Base-by-base conservation (phyloP, 176 grass and related monocot genomes). In the Alloteropsis semialata region DNA sequence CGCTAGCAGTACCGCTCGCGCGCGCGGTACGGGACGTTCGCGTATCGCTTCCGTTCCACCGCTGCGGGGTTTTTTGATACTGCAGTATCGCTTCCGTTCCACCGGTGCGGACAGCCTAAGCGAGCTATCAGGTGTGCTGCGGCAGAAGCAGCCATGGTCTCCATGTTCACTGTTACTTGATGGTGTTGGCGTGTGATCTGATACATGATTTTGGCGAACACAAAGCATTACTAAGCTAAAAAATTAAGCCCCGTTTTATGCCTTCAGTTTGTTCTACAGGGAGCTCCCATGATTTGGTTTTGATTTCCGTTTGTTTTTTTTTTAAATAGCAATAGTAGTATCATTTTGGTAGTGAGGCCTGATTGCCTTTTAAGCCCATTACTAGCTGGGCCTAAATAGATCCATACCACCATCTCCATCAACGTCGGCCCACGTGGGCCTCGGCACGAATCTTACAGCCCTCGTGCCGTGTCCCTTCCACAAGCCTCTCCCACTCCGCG, bases 371-470 rank as follows among this genome's bases (percentile, higher is more conserved):
- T 3, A 50, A 73, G 45, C 28, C 44, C 70, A 53, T 33, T 25
- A 34, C 27, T 22, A 51, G 0, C 4, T 7, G 10, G 43, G 46
- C 71, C 29, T 10, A 33, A 24, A 12, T n/a, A 49, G 29, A 27
- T 0, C 44, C 6, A 50, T 36, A 29, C 14, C 22, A 22, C 6
- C 50, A 53, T 38, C 33, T 66, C 34, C 64, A 18, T 39, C 0
- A 22, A 66, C 10, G 46, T 11, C 55, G 67, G 67, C 42, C 68
- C 14, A 28, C 3, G 15, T 30, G 14, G 6, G 67, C 67, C 13
- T 16, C 38, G 53, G 61, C 74, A 68, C 74, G 83, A 14, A 59
- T 77, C 83, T 78, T 60, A 85, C 56, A 86, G 84, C 75, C 75
- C n/a, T 64, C 56, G 66, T 48, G 37, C 57, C 25, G 67, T 2